Evolutionary conservation across 306 rosid species (phyloP), one percentile per base, ranked within the genome.

Genomic region (Elaeagnus macrophylla): DNA sequence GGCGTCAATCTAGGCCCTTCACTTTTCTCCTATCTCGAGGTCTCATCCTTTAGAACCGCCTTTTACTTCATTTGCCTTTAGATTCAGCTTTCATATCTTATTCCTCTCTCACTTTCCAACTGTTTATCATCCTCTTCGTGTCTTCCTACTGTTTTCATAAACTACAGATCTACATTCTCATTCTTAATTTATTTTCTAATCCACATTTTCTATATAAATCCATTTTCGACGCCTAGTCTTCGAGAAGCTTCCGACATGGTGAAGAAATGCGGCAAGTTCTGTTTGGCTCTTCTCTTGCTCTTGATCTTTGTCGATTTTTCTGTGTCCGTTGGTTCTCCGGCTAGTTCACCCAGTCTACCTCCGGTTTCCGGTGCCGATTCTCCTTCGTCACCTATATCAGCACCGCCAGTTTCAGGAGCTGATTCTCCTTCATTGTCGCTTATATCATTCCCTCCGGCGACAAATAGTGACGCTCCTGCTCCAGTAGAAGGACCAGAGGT

Each of bases 261-360:
- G 61, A 69, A 8, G 40, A 36, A 41, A 54, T 61, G 56, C 45
- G 6, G 68, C 15, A 35, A 25, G 36, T 59, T 71, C 52, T 37
- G 35, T 42, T 3, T 67, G 53, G 36, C 67, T 25, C 51, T 72
- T 6, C 67, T 67, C 25, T 48, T 72, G 0, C 54, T 74, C 6
- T 55, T 68, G 38, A 56, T 70, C 41, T 68, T 72, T 2, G 25
- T 64, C 13, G 62, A 63, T 43, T 12, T 51, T 60, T 39, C 73
- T 19, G n/a, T 49, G 56, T 60, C 82, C 25, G 51, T 62, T 8
- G 60, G 53, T 39, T 41, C 88, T 6, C 72, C 66, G 6, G 54
- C 51, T 25, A 19, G 39, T 47, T 60, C 89, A 0, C 85, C 67
- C 0, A 2, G 62, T 40, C 78, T 81, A 8, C 14, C 78, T 3